Evolutionary conservation across 2,329 filamentous ascomycete species (phyloP).

Genomic region (Colletotrichum siamense): DNA sequence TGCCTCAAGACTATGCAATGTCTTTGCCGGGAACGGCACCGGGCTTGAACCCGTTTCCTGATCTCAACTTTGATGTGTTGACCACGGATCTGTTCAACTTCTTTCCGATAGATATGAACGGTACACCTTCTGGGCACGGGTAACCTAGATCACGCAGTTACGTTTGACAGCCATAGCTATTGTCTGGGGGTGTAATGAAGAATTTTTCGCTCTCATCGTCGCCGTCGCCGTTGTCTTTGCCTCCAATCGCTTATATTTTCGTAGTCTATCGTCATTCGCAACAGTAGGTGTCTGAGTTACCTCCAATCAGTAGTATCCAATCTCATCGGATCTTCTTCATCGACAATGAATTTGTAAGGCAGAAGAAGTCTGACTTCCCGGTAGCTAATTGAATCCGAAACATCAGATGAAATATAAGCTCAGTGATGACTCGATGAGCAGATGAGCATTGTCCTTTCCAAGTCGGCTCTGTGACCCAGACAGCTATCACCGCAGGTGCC

Average conservation of each 20-base stretch:
- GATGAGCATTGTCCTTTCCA: background rate
- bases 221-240: too few species aligned
- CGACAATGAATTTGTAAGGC: background rate
- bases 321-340: background rate
- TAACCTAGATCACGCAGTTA: background rate
- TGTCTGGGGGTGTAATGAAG: background rate
- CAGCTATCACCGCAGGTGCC: background rate
- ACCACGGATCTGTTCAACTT: slow-evolving; percentile 34
- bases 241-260: too few species aligned
- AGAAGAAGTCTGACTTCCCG: background rate
- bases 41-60: background rate
- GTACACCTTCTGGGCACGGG: background rate
- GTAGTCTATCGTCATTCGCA: background rate
- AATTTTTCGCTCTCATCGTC: too few species aligned
- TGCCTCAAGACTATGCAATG: slow-evolving; percentile 3
- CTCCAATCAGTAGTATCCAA: background rate
- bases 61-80: slow-evolving; percentile 29
- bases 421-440: background rate
- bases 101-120: slow-evolving; percentile 22
- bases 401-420: background rate
- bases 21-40: background rate
- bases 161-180: background rate
- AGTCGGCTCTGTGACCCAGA: background rate
- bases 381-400: background rate
- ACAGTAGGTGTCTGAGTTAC: background rate